Conservation (phyloP, 345 rosid genomes). For the Trapa incisa region DNA sequence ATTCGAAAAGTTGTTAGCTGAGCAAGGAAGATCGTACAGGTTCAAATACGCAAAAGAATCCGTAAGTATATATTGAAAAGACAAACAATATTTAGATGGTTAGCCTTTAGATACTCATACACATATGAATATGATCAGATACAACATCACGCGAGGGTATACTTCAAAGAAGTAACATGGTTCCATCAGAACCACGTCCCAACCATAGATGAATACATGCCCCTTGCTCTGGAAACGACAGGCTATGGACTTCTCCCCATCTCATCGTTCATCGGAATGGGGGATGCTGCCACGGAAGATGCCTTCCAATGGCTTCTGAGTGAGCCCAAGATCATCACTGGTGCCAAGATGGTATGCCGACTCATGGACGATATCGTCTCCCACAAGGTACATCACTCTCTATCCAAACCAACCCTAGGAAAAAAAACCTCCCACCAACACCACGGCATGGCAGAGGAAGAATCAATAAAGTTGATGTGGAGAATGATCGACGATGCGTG, state of each 20-base stretch:
- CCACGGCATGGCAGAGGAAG: conserved; percentile 5
- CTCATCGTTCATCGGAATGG: conserved; percentile 17
- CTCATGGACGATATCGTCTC: conserved; percentile 16
- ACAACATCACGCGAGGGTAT: conserved; percentile 1
- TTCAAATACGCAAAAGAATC: conserved; percentile 16
- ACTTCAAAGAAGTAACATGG: conserved; percentile 10
- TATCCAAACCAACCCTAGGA: too few relatives aligned
- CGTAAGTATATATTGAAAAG: conserved; percentile 6
- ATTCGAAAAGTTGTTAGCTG: conserved; percentile 10
- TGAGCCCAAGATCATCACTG: conserved; percentile 13
- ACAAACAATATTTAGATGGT: background rate
- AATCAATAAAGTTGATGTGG: background rate
- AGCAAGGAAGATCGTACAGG: conserved; percentile 1
- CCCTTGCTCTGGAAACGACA: conserved; percentile 6
- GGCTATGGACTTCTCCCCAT: conserved; percentile 11
- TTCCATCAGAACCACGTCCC: conserved; percentile 9
- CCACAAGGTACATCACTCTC: background rate
- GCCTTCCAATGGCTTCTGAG: conserved; percentile 12
- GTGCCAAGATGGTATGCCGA: background rate
- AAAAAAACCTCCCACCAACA: background rate
- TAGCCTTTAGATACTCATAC: background rate
- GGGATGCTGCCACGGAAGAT: conserved; percentile 10
- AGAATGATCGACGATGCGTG: background rate
- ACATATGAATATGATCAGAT: conserved; percentile 1
- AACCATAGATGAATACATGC: background rate